A percentile compares a stretch with the other conserved stretches of the same genome.
These are phyloP conservation scores for Talaromyces marneffei DNA, from an alignment of 2,329 filamentous ascomycete genomes.

Conservation along the genomic window DNA sequence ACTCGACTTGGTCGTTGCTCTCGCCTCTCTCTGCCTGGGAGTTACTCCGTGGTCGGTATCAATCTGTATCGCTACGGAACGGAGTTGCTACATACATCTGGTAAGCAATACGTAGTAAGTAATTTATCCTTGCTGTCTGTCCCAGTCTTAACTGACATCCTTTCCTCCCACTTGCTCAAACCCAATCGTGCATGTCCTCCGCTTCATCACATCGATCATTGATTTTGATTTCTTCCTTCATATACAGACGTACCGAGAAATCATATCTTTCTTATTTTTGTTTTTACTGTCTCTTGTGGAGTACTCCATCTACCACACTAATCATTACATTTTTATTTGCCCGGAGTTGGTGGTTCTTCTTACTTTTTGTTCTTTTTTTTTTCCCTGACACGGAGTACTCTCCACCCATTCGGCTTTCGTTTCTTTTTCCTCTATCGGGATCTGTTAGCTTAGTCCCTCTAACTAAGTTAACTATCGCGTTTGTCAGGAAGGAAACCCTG, in stretches of 20 bases:
- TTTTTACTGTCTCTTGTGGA: background rate
- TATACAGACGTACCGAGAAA: background rate
- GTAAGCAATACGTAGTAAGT: background rate
- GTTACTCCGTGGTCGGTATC: background rate
- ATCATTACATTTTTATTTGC: background rate
- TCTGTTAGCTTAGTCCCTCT: background rate
- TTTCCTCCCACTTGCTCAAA: background rate
- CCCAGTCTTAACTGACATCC: background rate
- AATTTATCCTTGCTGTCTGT: background rate
- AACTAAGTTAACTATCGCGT: conserved; percentile 1
- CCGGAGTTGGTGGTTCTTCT: background rate
- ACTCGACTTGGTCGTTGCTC: background rate
- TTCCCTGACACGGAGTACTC: background rate
- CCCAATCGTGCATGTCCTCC: background rate
- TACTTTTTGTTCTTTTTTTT: background rate
- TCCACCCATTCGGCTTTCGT: background rate
- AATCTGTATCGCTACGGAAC: background rate
- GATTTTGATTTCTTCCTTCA: background rate
- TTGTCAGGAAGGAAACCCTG: background rate
- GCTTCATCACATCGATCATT: background rate
- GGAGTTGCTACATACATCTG: background rate
- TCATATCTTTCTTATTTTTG: background rate
- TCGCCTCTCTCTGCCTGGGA: background rate
- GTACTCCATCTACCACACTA: background rate
- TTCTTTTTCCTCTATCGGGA: background rate